Evolutionary conservation across 768 basidiomycete species (phyloP).

Genomic region (Auricularia auricula-judae): DNA sequence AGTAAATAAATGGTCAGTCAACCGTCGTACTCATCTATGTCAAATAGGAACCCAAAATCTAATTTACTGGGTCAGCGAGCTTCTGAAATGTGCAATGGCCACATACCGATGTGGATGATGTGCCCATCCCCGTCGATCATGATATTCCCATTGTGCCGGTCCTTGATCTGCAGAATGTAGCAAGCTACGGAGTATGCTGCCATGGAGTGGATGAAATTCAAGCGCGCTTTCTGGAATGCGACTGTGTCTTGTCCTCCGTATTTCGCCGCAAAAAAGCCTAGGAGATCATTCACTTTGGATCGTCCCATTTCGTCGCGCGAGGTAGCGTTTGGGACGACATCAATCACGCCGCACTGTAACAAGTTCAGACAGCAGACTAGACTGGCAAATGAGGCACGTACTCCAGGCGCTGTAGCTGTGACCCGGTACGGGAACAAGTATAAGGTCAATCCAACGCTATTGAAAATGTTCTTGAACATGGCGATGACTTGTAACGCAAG

Average conservation of each 20-base stretch:
- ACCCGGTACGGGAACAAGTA: slow-evolving; percentile 96
- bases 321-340: slow-evolving; percentile 95
- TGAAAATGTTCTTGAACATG: slow-evolving; percentile 99
- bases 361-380: slow-evolving; percentile 2
- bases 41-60: slow-evolving; percentile 95
- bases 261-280: slow-evolving; percentile 87
- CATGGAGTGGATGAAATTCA: slow-evolving; percentile 98
- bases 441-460: slow-evolving; percentile 71
- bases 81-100: no score
- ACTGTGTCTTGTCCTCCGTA: slow-evolving; percentile 86
- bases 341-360: slow-evolving; percentile 87
- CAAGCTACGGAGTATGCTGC: slow-evolving; percentile 97
- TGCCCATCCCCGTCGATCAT: slow-evolving; percentile 99
- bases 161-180: slow-evolving; percentile 97
- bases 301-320: slow-evolving; percentile 99
- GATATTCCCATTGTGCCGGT: slow-evolving; percentile 97
- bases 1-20: slow-evolving; percentile 8
- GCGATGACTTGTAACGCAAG: slow-evolving; percentile 94
- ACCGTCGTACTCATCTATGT: slow-evolving; percentile 79
- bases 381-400: slow-evolving; percentile 28
- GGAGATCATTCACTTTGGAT: slow-evolving; percentile 92
- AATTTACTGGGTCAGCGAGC: slow-evolving; percentile 10
- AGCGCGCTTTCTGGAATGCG: slow-evolving; percentile 82
- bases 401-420: slow-evolving; percentile 92
- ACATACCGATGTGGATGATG: slow-evolving; percentile 86